Evolutionary conservation across 2,329 filamentous ascomycete species (phyloP).

Genomic region (Trichoderma brevicompactum): DNA sequence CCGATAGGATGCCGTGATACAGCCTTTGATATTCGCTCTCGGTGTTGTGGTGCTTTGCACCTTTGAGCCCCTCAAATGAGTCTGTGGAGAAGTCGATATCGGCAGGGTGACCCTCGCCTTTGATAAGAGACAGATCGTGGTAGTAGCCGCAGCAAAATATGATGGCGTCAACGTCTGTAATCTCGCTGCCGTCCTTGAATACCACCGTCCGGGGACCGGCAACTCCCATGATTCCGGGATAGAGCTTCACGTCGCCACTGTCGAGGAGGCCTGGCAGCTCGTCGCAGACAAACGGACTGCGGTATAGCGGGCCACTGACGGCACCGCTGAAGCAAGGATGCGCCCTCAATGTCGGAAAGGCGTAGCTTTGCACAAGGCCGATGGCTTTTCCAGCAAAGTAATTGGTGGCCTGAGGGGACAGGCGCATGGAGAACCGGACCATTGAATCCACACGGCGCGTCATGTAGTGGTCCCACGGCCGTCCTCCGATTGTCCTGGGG

Average conservation of each 20-base stretch:
- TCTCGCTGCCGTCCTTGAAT: constrained; percentile 38
- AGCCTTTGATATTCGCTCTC: constrained; percentile 38
- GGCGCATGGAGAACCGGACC: not conserved
- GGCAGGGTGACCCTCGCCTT: constrained; percentile 38
- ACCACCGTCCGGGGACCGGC: constrained; percentile 38
- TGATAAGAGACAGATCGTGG: constrained; percentile 38
- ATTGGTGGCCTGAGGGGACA: constrained; percentile 18
- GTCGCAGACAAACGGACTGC: constrained; percentile 38
- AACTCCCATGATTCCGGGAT: constrained; percentile 38
- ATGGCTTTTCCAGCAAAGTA: constrained; percentile 25
- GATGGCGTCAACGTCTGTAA: constrained; percentile 43
- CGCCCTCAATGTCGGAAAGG: constrained; percentile 15
- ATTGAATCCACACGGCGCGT: constrained; percentile 15
- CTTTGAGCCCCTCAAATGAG: constrained; percentile 34
- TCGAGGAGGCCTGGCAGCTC: constrained; percentile 38
- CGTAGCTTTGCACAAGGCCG: constrained; percentile 17
- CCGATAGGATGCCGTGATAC: constrained; percentile 40
- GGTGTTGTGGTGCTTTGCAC: constrained; percentile 33
- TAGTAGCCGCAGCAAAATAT: constrained; percentile 42
- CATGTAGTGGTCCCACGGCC: constrained; percentile 23
- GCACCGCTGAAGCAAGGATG: constrained; percentile 16
- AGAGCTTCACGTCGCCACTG: constrained; percentile 36
- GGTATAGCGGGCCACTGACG: constrained; percentile 32
- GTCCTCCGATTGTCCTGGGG: constrained; percentile 16
- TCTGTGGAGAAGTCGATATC: constrained; percentile 38